phyloP scores from a whole-genome alignment of 305 asterid genomes.

The Nicotiana rustica region DNA sequence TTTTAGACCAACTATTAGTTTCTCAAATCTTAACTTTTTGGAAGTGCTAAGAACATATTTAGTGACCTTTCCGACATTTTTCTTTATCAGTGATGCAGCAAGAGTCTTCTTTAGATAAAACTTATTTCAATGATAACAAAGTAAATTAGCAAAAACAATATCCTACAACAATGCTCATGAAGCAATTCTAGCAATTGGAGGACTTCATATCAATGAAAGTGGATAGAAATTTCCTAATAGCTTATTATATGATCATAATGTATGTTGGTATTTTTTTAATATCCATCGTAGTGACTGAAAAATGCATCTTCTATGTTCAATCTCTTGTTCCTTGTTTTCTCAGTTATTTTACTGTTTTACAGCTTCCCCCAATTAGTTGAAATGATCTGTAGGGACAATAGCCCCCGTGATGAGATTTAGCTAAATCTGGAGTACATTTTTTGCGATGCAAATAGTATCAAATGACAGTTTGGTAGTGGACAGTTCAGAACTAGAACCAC shows the following conservation, averaged over 20 bases:
- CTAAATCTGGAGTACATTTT: constrained; percentile 49
- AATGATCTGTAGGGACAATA: constrained; percentile 45
- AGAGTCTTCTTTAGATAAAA: not conserved
- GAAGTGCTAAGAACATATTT: not conserved
- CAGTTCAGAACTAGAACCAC: constrained; percentile 89
- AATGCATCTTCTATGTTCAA: too few species aligned
- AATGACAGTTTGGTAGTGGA: constrained; percentile 70
- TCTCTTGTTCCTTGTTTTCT: constrained; percentile 14
- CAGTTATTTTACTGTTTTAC: constrained; percentile 35
- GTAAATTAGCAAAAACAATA: not conserved
- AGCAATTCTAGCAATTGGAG: not conserved
- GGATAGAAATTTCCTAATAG: not conserved
- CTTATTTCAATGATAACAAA: constrained; percentile 2
- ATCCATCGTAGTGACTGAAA: too few species aligned
- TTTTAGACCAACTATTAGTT: constrained; percentile 11
- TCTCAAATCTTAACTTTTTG: not conserved
- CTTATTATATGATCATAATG: too few species aligned
- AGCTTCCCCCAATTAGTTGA: constrained; percentile 49
- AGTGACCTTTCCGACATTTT: not conserved
- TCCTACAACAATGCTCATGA: not conserved
- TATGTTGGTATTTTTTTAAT: too few species aligned
- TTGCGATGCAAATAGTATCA: constrained; percentile 73
- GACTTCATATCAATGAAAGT: too few species aligned
- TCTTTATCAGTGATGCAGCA: not conserved
- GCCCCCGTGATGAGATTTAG: constrained; percentile 48